Evolutionary conservation across 1,284 basidiomycete species (phyloP).

Genomic region (Amylostereum chailletii): DNA sequence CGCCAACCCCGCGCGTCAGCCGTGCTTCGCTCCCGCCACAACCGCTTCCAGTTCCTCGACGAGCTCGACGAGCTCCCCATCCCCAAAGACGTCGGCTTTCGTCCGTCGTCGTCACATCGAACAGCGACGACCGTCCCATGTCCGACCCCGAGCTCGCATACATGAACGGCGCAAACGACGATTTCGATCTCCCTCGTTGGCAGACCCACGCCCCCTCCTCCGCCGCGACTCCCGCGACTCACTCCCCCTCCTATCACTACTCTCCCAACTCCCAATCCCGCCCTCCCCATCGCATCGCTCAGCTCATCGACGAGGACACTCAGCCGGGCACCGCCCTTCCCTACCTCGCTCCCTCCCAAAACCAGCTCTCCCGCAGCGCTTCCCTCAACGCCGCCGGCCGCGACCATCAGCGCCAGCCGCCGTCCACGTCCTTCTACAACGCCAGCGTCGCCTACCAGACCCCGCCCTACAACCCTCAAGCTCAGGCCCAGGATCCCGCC

Average conservation of each 20-base stretch:
- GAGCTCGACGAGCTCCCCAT: conserved; percentile 4
- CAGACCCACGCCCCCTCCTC: conserved; percentile 52
- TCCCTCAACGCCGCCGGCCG: conserved; percentile 39
- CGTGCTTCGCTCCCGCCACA: not conserved
- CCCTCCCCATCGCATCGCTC: conserved; percentile 44
- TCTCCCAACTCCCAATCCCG: conserved; percentile 17
- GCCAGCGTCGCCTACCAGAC: conserved; percentile 46
- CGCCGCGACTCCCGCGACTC: conserved; percentile 28
- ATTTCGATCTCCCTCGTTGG: conserved; percentile 76
- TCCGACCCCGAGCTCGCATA: conserved; percentile 45
- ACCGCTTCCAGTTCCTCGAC: conserved; percentile 8
- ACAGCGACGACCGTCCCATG: conserved; percentile 19
- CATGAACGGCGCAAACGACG: conserved; percentile 46
- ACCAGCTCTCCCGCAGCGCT: conserved; percentile 53
- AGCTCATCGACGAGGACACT: conserved; percentile 57
- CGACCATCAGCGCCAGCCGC: conserved; percentile 22
- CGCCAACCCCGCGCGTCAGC: too few species aligned
- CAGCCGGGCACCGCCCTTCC: conserved; percentile 36
- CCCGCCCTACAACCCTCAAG: conserved; percentile 28
- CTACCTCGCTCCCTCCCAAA: conserved; percentile 42
- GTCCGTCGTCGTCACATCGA: conserved; percentile 5
- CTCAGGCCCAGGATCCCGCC: conserved; percentile 25
- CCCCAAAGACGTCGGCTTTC: not conserved
- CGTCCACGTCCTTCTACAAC: conserved; percentile 45
- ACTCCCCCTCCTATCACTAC: conserved; percentile 13